A percentile compares a stretch with the other conserved stretches of the same genome.
These are phyloP conservation scores for Triticum turgidum DNA, from an alignment of 176 grass and related monocot genomes.

Conservation along the genomic window DNA sequence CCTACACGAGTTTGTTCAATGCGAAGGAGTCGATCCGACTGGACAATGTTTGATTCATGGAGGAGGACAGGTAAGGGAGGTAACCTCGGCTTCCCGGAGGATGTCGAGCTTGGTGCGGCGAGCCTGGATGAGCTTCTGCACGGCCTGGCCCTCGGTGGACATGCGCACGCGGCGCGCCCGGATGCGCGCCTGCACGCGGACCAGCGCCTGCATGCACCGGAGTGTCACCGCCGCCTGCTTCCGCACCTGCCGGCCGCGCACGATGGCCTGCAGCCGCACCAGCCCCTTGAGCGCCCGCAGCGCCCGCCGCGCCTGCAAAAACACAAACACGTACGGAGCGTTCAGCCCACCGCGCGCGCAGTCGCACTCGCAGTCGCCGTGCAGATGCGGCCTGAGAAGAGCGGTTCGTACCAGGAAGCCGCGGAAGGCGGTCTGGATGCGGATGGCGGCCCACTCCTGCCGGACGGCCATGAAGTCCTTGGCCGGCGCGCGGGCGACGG, in stretches of 20 bases:
- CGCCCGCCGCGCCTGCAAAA: slow-evolving; percentile 63
- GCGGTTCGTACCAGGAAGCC: slow-evolving; percentile 68
- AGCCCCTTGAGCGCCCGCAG: slow-evolving; percentile 73
- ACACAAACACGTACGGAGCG: background rate
- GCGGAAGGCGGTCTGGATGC: slow-evolving; percentile 90
- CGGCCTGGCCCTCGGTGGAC: slow-evolving; percentile 88
- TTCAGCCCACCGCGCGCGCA: background rate
- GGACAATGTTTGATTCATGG: background rate
- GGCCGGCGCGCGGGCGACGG: slow-evolving; percentile 69
- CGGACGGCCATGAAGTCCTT: slow-evolving; percentile 91
- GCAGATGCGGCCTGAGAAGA: background rate
- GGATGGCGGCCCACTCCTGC: slow-evolving; percentile 83
- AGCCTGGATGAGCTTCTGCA: slow-evolving; percentile 72
- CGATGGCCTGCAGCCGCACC: slow-evolving; percentile 94
- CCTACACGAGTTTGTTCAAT: background rate
- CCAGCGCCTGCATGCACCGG: slow-evolving; percentile 96
- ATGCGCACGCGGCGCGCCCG: slow-evolving; percentile 81
- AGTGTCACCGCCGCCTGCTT: slow-evolving; percentile 96
- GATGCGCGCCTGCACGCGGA: slow-evolving; percentile 92
- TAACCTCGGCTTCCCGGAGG: slow-evolving; percentile 83
- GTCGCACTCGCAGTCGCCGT: background rate
- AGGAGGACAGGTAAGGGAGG: background rate
- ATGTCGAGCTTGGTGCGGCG: slow-evolving; percentile 66
- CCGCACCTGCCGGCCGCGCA: slow-evolving; percentile 84
- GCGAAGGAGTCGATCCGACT: too few relatives aligned